phyloP scores from a whole-genome alignment of 495 filamentous ascomycete genomes.

The Peziza echinospora region DNA sequence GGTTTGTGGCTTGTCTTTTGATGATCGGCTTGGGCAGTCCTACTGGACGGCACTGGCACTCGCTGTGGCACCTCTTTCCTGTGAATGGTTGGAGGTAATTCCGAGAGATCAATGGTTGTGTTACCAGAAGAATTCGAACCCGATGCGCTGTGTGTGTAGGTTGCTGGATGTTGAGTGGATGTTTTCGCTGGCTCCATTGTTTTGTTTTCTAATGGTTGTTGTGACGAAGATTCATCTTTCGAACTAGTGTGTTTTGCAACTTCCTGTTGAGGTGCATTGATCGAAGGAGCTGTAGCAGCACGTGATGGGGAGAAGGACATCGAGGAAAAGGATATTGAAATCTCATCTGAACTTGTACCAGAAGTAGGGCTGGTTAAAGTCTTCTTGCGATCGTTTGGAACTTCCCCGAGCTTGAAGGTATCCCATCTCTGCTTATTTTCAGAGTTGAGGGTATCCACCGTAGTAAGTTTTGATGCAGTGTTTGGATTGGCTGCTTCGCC shows the following conservation, averaged over 20 bases:
- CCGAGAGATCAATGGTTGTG: not conserved
- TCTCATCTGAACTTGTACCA: too few species aligned
- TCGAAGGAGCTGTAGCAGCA: too few species aligned
- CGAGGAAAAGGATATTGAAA: slow-evolving; percentile 14
- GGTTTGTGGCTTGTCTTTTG: too few species aligned
- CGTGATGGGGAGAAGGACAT: not conserved
- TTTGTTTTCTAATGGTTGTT: too few species aligned
- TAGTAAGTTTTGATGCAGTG: slow-evolving; percentile 1
- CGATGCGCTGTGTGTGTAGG: slow-evolving; percentile 7
- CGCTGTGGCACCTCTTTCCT: not conserved
- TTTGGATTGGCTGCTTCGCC: slow-evolving; percentile 6
- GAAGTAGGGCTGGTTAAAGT: too few species aligned
- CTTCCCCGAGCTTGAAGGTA: slow-evolving; percentile 55
- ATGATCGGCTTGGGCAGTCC: too few species aligned
- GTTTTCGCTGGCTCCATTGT: too few species aligned
- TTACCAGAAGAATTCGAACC: slow-evolving; percentile 14
- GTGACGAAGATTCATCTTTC: too few species aligned
- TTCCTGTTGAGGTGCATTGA: too few species aligned
- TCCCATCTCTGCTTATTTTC: slow-evolving; percentile 18
- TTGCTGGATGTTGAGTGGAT: too few species aligned
- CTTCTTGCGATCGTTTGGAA: slow-evolving; percentile 42
- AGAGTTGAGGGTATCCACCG: not conserved
- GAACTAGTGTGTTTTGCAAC: too few species aligned
- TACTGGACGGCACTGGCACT: too few species aligned
- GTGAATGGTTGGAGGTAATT: not conserved